Evolutionary conservation across 2,329 filamentous ascomycete species (phyloP), one percentile per base, ranked within the genome.

Genomic region (Sclerotinia borealis): DNA sequence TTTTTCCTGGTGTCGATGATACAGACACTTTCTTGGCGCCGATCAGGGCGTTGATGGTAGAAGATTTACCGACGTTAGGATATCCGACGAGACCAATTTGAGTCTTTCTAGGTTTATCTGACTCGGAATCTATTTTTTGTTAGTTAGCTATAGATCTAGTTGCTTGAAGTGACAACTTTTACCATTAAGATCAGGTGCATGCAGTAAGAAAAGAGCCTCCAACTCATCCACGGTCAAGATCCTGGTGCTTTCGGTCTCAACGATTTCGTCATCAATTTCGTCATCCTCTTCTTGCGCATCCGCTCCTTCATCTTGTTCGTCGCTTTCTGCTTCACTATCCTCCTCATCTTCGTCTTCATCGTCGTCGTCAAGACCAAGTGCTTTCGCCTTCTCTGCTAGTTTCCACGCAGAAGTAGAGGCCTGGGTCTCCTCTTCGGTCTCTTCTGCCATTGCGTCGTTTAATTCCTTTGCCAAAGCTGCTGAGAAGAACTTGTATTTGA

Each of bases 1-100:
- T 99, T 80, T 99, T 99, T 75, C 95, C 95, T 4, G 95, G 95
- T 1, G 95, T 99, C 17, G 93, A 89, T 19, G 95, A 99, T 45
- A 99, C 96, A 0, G 93, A 98, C 7, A 99, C 95, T 79, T 98
- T 99, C 80, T 98, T 99, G 62, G 95, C 88, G 58, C 96, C 96
- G 64, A 98, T 93, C n/a, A 99, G 84, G 48, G 95, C 93, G 79
- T 99, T 99, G 82, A 99, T 99, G 19, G 95, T 99, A 55, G 93
- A 97, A 1, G 96, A 99, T 79, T 99, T 99, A 78, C 95, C 95
- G 67, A 99, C 95, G 79, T 99, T 99, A 73, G 95, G 95, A 77
- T 99, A 99, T 64, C 95, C 95, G 43, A 99, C 95, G 25, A 99
- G 82, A 71, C 95, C 95, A 69, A 99, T 95, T 68, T 92, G 87